A percentile compares a stretch with the other conserved stretches of the same genome.
Evolutionary conservation across 2,329 filamentous ascomycete species (phyloP).

Genomic region (Periglandula ipomoeae): DNA sequence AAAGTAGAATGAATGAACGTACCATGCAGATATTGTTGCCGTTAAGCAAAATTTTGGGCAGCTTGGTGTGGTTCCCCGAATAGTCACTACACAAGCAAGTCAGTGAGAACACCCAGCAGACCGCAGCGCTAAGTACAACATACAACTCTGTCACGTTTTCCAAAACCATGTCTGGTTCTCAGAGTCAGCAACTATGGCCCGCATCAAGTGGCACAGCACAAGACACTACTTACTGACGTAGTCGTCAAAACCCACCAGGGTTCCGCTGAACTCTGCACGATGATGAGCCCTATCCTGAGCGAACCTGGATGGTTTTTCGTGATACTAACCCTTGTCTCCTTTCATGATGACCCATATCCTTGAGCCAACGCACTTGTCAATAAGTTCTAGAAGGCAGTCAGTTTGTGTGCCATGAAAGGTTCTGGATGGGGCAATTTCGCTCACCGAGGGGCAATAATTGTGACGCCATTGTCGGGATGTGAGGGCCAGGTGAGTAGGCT

Average conservation of each 20-base stretch:
- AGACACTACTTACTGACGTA: constrained; percentile 81
- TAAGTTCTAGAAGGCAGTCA: constrained; percentile 59
- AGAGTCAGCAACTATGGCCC: constrained; percentile 1
- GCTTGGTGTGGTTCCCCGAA: constrained; percentile 74
- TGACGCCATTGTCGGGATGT: constrained; percentile 49
- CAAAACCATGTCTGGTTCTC: constrained; percentile 78
- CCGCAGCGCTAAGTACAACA: constrained; percentile 18
- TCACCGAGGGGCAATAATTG: constrained; percentile 65
- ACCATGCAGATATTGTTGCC: constrained; percentile 99
- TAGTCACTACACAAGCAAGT: constrained; percentile 61
- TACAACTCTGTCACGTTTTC: constrained; percentile 97
- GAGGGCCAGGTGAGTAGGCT: neutral
- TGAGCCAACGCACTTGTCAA: constrained; percentile 97
- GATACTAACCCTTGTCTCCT: constrained; percentile 74
- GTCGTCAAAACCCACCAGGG: constrained; percentile 92
- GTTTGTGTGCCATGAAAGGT: neutral
- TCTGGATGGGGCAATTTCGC: constrained; percentile 9
- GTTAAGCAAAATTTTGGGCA: constrained; percentile 91
- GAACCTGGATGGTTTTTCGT: neutral
- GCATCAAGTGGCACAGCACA: neutral
- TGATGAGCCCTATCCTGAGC: neutral
- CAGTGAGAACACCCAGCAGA: neutral
- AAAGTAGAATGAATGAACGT: constrained; percentile 25
- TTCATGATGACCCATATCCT: constrained; percentile 99
- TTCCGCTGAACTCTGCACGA: constrained; percentile 80